These are phyloP conservation scores for Colletotrichum endophyticum DNA, from an alignment of 2,329 filamentous ascomycete genomes.

Conservation along the genomic window DNA sequence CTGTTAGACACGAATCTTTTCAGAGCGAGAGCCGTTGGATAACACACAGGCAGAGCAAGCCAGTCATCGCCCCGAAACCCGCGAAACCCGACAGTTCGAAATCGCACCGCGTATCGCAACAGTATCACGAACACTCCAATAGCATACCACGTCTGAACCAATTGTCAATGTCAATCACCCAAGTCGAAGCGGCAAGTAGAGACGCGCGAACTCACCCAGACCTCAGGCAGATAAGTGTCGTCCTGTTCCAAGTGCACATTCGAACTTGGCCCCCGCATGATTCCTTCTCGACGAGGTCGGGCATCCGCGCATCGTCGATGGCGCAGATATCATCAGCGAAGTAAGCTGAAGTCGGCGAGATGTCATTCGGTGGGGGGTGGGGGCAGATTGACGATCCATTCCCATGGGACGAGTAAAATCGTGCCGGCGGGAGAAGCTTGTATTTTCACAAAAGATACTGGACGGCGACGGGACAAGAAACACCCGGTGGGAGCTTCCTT, in stretches of 20 bases:
- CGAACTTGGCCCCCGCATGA: constrained; percentile 9
- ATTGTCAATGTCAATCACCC: neutral
- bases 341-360: neutral
- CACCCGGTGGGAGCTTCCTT: neutral
- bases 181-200: neutral
- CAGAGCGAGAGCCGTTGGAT: neutral
- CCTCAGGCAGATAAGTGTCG: constrained; percentile 22
- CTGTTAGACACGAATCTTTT: neutral
- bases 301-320: constrained; percentile 7
- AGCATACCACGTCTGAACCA: constrained; percentile 17
- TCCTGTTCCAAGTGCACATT: constrained; percentile 17
- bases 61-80: constrained; percentile 25
- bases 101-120: constrained; percentile 19
- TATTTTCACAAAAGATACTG: neutral
- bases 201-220: constrained; percentile 16
- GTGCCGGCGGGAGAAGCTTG: neutral
- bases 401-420: neutral
- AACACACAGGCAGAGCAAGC: constrained; percentile 20
- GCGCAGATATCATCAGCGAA: neutral
- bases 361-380: neutral
- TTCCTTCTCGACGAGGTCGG: neutral
- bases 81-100: constrained; percentile 21
- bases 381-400: neutral
- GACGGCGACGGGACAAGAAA: neutral
- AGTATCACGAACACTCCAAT: constrained; percentile 22